Evolutionary conservation across 1,139 yeast species (phyloP), one percentile per base, ranked within the genome.

Genomic region (Pichia sp.): DNA sequence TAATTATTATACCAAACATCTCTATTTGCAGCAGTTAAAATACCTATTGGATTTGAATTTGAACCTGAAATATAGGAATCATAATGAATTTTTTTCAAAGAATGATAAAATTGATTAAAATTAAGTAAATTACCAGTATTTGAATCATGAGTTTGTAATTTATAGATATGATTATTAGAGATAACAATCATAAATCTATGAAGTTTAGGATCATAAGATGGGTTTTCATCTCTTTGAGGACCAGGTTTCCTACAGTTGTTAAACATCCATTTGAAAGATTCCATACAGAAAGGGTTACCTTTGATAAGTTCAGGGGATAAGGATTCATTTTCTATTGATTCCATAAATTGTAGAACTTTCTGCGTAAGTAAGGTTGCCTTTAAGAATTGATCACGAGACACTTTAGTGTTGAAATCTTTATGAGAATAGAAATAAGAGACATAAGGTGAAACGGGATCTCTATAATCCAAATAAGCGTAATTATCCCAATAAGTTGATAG

Each of bases 401-500:
- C 67, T 15, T 60, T 59, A 5, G 59, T 51, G 48, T 75, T 74
- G 30, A 72, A 63, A 54, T 84, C 91, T 62, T 78, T 80, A 69
- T 89, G 96, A 41, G 82, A 74, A 64, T 78, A 89, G 56, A 88
- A 91, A 67, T 91, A 91, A 11, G 95, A 84, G 31, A 86, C 96
- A 59, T 79, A 88, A 14, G 97, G 97, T 25, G 85, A 86, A 20
- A 91, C 85, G 0, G 97, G 95, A 61, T 86, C 97, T 53, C 94
- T 76, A 66, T 86, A 88, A 32, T 84, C 79, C 69, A 91, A 69
- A 64, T 91, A 91, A 25, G 96, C 95, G 53, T 83, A 86, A 56
- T 84, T 84, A 62, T 89, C 95, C 98, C 98, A 91, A 72, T 83
- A 86, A 47, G 77, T 83, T 41, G 85, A 77, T 57, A 91, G 73